Percentiles rank a stretch among this genome's conserved stretches.
These are phyloP conservation scores for Pseudevernia furfuracea DNA, from an alignment of 495 filamentous ascomycete genomes.

Conservation along the genomic window DNA sequence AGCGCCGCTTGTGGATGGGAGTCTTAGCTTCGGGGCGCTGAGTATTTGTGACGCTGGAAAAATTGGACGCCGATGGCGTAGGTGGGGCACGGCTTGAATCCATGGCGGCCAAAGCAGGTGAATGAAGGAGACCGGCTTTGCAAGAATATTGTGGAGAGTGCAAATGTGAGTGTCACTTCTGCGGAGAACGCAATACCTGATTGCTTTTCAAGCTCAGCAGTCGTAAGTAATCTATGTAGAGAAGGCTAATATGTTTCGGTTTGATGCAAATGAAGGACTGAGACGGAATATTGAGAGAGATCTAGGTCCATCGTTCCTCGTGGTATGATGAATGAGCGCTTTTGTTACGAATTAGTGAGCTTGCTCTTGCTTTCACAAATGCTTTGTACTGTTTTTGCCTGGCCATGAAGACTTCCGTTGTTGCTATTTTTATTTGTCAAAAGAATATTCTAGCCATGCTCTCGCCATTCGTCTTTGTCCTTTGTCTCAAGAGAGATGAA, in stretches of 20 bases:
- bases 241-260: background rate
- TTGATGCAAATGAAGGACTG: background rate
- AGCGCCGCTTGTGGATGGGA: slow-evolving; percentile 26
- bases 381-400: background rate
- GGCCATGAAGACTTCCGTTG: background rate
- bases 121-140: background rate
- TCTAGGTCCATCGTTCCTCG: background rate
- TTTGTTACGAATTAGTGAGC: background rate
- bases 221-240: background rate
- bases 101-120: background rate
- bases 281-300: background rate
- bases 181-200: background rate
- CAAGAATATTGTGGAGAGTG: background rate
- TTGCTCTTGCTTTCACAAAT: background rate
- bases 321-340: background rate
- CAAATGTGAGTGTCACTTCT: background rate
- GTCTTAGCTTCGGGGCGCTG: slow-evolving; percentile 21
- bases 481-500: background rate
- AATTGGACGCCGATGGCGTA: background rate
- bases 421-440: background rate
- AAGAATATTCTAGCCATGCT: background rate
- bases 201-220: background rate
- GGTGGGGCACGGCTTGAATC: slow-evolving; percentile 4
- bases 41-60: background rate
- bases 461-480: background rate